phyloP scores from a whole-genome alignment of 169 alveolate species.

The Theileria sp. region DNA sequence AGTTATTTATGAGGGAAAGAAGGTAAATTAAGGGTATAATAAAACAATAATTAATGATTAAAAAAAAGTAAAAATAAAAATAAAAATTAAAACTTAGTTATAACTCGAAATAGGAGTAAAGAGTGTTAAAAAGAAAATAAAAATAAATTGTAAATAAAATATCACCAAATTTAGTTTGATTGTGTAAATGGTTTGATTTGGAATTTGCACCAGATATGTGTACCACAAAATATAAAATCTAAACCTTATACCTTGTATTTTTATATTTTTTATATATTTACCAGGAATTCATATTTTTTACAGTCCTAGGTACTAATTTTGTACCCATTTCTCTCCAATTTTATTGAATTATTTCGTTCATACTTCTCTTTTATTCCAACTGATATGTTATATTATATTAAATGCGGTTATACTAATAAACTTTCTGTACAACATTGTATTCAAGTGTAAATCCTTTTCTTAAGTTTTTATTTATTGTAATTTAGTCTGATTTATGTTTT shows the following conservation, averaged over 20 bases:
- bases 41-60: not conserved
- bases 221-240: conserved; percentile 3
- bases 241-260: not conserved
- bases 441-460: not conserved
- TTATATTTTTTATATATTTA: too few species aligned
- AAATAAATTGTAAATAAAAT: too few species aligned
- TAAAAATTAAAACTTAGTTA: too few species aligned
- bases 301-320: not conserved
- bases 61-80: not conserved
- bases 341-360: not conserved
- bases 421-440: not conserved
- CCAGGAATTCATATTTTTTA: not conserved
- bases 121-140: not conserved
- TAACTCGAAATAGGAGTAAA: not conserved
- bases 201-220: conserved; percentile 16
- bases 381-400: not conserved
- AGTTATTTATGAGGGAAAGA: not conserved
- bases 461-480: not conserved
- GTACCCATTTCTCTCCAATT: not conserved
- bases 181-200: not conserved
- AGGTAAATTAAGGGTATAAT: not conserved
- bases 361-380: not conserved
- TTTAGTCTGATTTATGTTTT: not conserved
- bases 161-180: not conserved
- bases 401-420: not conserved